Percentiles rank a stretch among this genome's conserved stretches.
Conservation (phyloP, 768 basidiomycete species). For the Panellus pusillus region DNA sequence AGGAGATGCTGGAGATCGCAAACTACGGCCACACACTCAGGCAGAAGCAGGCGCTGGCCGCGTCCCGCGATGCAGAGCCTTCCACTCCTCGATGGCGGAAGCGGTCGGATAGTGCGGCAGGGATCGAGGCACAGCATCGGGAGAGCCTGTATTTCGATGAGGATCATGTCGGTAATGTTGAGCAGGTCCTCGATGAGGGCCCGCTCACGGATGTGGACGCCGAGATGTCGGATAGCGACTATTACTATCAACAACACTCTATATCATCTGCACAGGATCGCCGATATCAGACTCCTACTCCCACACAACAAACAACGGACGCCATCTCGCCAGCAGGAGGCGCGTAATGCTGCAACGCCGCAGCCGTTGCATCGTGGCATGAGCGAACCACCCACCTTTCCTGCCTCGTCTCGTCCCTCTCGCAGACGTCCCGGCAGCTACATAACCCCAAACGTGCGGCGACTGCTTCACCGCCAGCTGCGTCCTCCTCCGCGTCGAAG, state of each 20-base stretch:
- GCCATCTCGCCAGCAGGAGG: constrained; percentile 22
- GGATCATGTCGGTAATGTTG: constrained; percentile 43
- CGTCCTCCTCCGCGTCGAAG: constrained; percentile 32
- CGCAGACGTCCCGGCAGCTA: constrained; percentile 29
- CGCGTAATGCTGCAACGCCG: constrained; percentile 22
- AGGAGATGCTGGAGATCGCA: constrained; percentile 88
- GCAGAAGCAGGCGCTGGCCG: constrained; percentile 27
- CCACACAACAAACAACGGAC: constrained; percentile 25
- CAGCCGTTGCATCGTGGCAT: constrained; percentile 33
- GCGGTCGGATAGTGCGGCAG: constrained; percentile 67
- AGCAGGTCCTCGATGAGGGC: constrained; percentile 70
- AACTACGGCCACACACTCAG: constrained; percentile 72
- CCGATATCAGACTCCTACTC: constrained; percentile 25
- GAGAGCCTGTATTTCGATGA: constrained; percentile 74
- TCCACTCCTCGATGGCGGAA: constrained; percentile 39
- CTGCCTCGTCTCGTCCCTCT: constrained; percentile 34
- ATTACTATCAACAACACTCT: constrained; percentile 26
- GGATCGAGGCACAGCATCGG: constrained; percentile 43
- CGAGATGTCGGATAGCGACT: constrained; percentile 48
- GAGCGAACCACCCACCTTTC: constrained; percentile 39
- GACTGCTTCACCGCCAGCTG: constrained; percentile 23
- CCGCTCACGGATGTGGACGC: constrained; percentile 75
- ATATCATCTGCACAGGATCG: constrained; percentile 5
- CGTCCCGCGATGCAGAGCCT: constrained; percentile 23
- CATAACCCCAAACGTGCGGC: constrained; percentile 31